Base-by-base conservation (phyloP, 805 yeast genomes). In the Middelhovenomyces tepae region DNA sequence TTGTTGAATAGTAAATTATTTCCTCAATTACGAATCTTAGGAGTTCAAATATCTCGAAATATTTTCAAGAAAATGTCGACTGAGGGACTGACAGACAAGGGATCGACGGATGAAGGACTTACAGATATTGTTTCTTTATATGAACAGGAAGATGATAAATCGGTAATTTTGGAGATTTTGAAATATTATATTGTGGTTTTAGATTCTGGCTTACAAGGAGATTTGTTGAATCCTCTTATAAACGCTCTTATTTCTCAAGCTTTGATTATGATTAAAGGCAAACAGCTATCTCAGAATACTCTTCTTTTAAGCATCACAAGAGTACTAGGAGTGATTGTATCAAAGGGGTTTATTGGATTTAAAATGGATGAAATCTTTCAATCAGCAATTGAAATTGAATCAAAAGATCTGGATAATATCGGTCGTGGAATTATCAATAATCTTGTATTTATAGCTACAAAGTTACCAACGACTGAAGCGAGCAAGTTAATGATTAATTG, bases 21-120 rank as follows among this genome's bases (percentile, higher is more conserved):
- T 19, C 33, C 44, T 2, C 20, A 18, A 5, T 28, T 39, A 11
- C 34, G 41, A 16, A 26, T 25, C n/a, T 17, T 30, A 3, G 46
- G 46, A n/a, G 36, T 35, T 2, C 27, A 28, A 18, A 16, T 42
- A 8, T 41, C 44, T 9, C 22, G 35, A 18, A 27, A 31, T 15
- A 22, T 42, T 7, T 11, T 39, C 11, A 9, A 14, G 19, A 8
- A 14, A 24, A 7, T 24, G n/a, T n/a, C n/a, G n/a, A n/a, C n/a
- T n/a, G n/a, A n/a, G n/a, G n/a, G n/a, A n/a, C n/a, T n/a, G n/a
- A n/a, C n/a, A 7, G 15, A 24, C n/a, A 6, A 10, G 15, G 16
- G 16, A 10, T 24, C 14, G 8, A 24, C 6, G 7, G 29, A 26
- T 9, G 29, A 16, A 15, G 7, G 11, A 26, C 20, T 30, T 4